phyloP scores from a whole-genome alignment of 305 asterid species.

The Solanum hybrid region DNA sequence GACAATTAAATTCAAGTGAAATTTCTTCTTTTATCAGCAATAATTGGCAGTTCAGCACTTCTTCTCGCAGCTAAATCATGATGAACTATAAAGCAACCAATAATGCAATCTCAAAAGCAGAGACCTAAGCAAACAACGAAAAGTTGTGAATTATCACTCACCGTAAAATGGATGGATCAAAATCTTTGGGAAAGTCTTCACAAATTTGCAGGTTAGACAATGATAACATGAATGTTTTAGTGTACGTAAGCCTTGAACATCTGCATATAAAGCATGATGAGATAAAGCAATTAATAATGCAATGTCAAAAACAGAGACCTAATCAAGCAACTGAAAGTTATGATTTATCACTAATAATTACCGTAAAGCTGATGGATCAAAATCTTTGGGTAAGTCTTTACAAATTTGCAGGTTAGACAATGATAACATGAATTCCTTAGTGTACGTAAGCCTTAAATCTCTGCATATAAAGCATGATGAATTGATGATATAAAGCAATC shows the following conservation, averaged over 20 bases:
- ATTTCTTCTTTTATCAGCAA: not conserved
- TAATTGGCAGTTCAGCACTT: not conserved
- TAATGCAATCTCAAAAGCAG: not conserved
- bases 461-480: not conserved
- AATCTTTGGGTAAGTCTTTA: not conserved
- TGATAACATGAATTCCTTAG: not conserved
- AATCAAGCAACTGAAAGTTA: not conserved
- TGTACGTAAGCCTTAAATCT: not conserved
- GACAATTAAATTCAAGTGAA: not conserved
- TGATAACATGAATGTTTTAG: not conserved
- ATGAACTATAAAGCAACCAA: not conserved
- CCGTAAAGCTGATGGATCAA: not conserved
- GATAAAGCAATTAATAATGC: not conserved
- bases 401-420: not conserved
- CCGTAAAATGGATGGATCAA: not conserved
- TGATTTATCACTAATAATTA: not conserved
- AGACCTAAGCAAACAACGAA: not conserved
- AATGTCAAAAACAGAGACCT: not conserved
- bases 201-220: not conserved
- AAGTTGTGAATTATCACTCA: not conserved
- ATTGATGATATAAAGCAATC: not conserved
- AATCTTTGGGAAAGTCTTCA: not conserved
- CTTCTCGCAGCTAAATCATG: not conserved
- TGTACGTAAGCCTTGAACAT: not conserved
- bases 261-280: not conserved